Base-by-base conservation (phyloP, 108 stramenopile species). In the Cyclotella cryptica region DNA sequence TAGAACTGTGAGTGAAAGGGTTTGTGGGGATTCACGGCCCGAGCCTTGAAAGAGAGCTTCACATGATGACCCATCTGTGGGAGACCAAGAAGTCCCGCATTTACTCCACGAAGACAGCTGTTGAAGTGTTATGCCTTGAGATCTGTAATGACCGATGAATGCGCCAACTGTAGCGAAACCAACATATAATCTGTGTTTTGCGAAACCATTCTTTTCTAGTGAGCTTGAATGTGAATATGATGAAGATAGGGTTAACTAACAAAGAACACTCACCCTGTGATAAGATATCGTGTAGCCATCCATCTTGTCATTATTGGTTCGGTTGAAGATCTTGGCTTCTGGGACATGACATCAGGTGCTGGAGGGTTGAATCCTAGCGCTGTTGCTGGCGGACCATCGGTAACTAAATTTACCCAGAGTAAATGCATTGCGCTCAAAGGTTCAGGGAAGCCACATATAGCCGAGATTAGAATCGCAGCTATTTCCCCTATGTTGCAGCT, bases 401-500 rank as follows among this genome's bases (percentile, higher is more conserved):
- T 99, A 35, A 99, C 98, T 15, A 99, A 84, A 72, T 99, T 99
- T 10, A 98, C 97, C 98, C 97, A 99, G 12, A 99, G 84, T 73
- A 99, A 80, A 74, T 99, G 98, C 86, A 98, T 97, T 6, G 99
- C 97, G 43, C 96, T 99, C 28, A 99, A 85, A 22, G 98, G 97
- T 72, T 98, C 98, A 14, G 98, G 98, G 41, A 98, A 88, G 19
- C 98, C 99, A 43, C 93, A 84, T 14, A 97, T 65, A 2, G 96
- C 97, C 18, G 92, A 89, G 45, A 98, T 86, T 44, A 99, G 90
- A 66, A 98, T 98, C 28, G 96, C 93, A 42, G 88, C 93, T 24
- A 98, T 96, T 83, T 99, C 99, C 45, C 98, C 98, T 66, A 99
- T 95, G 87, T 99, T 99, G 78, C 97, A 98, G 51, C 92, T 91